These are phyloP conservation scores for Paraurostyla sp. DNA, from an alignment of 73 alveolate species.

Conservation along the genomic window DNA sequence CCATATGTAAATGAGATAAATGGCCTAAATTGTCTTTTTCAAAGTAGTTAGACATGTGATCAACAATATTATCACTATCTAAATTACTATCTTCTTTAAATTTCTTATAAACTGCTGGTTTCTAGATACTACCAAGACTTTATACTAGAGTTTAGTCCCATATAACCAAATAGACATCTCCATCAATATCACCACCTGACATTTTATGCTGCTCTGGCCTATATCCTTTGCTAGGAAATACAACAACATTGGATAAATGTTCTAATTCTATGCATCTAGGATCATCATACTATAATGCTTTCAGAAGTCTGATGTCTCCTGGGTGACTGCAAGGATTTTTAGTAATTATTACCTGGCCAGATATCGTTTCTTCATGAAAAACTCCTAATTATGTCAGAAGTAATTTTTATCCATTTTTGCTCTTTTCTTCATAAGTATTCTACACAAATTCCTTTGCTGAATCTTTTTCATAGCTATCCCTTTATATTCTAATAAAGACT, in stretches of 20 bases:
- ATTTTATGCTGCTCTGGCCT: slow-evolving; percentile 91
- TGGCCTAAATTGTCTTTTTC: slow-evolving; percentile 44
- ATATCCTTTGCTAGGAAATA: slow-evolving; percentile 90
- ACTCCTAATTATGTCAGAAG: background rate
- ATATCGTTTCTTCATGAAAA: slow-evolving; percentile 54
- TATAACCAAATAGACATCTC: slow-evolving; percentile 66
- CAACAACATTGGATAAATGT: slow-evolving; percentile 88
- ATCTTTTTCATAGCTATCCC: slow-evolving; percentile 56
- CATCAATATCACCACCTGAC: slow-evolving; percentile 94
- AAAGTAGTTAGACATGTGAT: slow-evolving; percentile 15
- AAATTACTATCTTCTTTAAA: background rate
- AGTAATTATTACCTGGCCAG: slow-evolving; percentile 95
- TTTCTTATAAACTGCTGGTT: slow-evolving; percentile 57
- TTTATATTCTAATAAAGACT: slow-evolving; percentile 83
- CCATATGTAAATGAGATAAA: slow-evolving; percentile 24
- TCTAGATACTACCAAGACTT: background rate
- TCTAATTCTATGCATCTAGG: slow-evolving; percentile 69
- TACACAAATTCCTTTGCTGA: slow-evolving; percentile 21
- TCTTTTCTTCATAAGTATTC: background rate
- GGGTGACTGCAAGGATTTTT: slow-evolving; percentile 98
- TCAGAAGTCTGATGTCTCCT: slow-evolving; percentile 95
- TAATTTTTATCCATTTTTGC: background rate
- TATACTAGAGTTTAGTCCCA: slow-evolving; percentile 17
- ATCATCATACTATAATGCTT: slow-evolving; percentile 84
- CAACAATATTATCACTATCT: slow-evolving; percentile 7